Evolutionary conservation across 768 basidiomycete genomes (phyloP), one percentile per base, ranked within the genome.

Genomic region (Termitomyces eurrhizus): DNA sequence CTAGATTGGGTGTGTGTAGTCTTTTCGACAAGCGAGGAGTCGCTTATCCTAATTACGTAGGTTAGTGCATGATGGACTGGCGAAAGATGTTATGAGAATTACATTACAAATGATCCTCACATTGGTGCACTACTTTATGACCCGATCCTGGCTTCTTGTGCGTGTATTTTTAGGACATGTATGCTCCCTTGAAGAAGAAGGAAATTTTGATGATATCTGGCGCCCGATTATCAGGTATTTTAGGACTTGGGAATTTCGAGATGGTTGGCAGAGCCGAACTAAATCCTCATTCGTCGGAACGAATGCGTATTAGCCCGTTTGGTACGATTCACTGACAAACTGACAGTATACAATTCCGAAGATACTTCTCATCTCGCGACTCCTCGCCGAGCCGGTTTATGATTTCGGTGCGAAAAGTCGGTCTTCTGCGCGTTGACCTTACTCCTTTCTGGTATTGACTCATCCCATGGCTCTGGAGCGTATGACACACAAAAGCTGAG

Each of bases 371-470:
- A 12, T n/a, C 12, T 14, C 36, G 1, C n/a, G 12, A 26, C 37
- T 39, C 7, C 52, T 51, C 52, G 44, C 29, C 39, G 32, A 24
- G 16, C 44, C 39, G 51, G 59, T 64, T 53, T 49, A n/a, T 37
- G 16, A 42, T 21, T 9, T 35, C 24, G 56, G 24, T 21, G 18
- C 12, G 57, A 12, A 39, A 52, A 21, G 26, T 42, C 2, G 41
- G 39, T 54, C 26, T 42, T 39, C 26, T 48, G 26, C 33, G 32
- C 36, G 7, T 36, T 53, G 6, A 42, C 32, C 12, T 35, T 12
- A 49, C 42, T 55, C 53, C 59, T 51, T 53, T 50, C 44, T 16
- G 12, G 33, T 29, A 9, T 16, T 52, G 16, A n/a, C 5, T 36
- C 7, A 42, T 42, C 41, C 18, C 39, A 36, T 52, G 35, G 33